A percentile compares a stretch with the other conserved stretches of the same genome.
Conservation (phyloP, 441 rosid genomes). For the Hura crepitans region DNA sequence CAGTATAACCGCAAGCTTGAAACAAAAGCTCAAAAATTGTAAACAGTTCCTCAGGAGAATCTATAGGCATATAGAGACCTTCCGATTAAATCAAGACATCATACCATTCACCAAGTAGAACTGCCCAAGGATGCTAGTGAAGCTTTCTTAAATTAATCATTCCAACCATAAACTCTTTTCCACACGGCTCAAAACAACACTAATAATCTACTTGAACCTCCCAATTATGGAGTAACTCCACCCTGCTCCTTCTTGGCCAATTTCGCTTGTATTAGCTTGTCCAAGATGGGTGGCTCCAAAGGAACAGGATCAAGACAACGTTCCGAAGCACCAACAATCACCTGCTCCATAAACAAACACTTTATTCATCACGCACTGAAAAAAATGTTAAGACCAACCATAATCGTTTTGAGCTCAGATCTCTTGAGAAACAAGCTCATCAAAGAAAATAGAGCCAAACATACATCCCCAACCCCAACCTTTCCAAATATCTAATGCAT, state of each 20-base stretch:
- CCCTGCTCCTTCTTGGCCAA: slow-evolving; percentile 49
- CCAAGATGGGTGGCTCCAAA: slow-evolving; percentile 88
- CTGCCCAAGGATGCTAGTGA: slow-evolving; percentile 5
- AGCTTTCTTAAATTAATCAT: slow-evolving; percentile 7
- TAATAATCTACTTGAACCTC: slow-evolving; percentile 6
- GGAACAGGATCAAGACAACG: slow-evolving; percentile 92
- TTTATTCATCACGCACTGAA: too few relatives aligned
- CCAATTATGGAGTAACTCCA: slow-evolving; percentile 27
- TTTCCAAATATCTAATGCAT: not conserved
- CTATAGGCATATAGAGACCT: not conserved
- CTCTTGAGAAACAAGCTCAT: not conserved
- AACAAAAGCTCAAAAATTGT: not conserved
- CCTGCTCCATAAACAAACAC: slow-evolving; percentile 52
- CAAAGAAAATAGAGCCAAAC: not conserved
- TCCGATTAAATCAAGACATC: not conserved
- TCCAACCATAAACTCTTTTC: not conserved
- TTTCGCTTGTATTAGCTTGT: slow-evolving; percentile 88
- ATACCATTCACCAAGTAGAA: not conserved
- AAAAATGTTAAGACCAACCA: not conserved
- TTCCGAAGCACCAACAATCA: slow-evolving; percentile 87
- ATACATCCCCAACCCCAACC: not conserved
- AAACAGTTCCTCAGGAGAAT: not conserved
- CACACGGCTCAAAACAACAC: not conserved
- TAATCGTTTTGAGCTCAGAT: not conserved
- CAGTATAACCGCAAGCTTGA: not conserved